Conservation (phyloP, 768 basidiomycete genomes). For the Leccinum barrowsii region DNA sequence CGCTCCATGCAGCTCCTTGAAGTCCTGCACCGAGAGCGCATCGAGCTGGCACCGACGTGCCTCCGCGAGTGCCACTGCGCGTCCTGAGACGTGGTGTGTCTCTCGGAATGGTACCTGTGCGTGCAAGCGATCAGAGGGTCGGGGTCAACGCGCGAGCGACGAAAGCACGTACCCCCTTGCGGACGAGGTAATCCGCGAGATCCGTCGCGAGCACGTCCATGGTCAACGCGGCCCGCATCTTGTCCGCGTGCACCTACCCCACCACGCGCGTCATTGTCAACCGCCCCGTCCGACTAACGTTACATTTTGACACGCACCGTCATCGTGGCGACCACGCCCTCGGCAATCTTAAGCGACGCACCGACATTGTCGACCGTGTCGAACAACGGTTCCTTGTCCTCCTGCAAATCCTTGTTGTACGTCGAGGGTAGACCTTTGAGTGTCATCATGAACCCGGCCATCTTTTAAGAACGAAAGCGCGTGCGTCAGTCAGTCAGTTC, state of each 20-base stretch:
- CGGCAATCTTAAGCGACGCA: slow-evolving; percentile 86
- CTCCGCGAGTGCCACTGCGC: slow-evolving; percentile 94
- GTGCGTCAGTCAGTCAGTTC: background rate
- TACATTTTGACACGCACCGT: slow-evolving; percentile 30
- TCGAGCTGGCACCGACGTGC: slow-evolving; percentile 75
- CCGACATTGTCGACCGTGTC: slow-evolving; percentile 88
- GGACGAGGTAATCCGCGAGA: slow-evolving; percentile 95
- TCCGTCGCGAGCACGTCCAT: slow-evolving; percentile 99
- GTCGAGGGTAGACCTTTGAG: slow-evolving; percentile 96
- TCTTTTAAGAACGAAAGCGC: slow-evolving; percentile 43
- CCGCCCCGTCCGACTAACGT: background rate
- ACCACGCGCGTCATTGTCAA: background rate
- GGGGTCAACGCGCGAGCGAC: background rate
- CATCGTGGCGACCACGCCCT: slow-evolving; percentile 91
- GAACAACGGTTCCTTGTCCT: slow-evolving; percentile 97
- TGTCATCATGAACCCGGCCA: slow-evolving; percentile 97
- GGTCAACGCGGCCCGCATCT: slow-evolving; percentile 87
- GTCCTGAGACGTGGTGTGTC: slow-evolving; percentile 97
- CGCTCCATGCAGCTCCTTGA: slow-evolving; percentile 64
- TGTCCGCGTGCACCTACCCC: slow-evolving; percentile 76
- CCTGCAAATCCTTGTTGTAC: slow-evolving; percentile 99
- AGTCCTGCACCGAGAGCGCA: slow-evolving; percentile 77
- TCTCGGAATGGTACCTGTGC: slow-evolving; percentile 93
- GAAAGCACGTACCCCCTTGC: slow-evolving; percentile 78
- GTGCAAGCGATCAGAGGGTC: background rate